Evolutionary conservation across 2,329 filamentous ascomycete genomes (phyloP).

Genomic region (Helicocarpus griseus): DNA sequence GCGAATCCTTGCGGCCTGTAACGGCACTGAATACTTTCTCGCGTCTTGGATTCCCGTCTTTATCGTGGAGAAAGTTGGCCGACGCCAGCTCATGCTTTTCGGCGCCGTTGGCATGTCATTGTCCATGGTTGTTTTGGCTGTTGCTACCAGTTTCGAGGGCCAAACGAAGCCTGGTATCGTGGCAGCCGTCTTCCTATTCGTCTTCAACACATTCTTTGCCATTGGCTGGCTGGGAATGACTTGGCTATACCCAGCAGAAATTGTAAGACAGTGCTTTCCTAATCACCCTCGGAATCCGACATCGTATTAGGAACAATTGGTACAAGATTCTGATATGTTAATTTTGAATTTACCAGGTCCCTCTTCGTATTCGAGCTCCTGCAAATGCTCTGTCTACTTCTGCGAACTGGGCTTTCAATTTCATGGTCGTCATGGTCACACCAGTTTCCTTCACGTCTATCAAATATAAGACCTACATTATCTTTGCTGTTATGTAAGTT

Average conservation of each 20-base stretch:
- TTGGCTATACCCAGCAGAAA: slow-evolving; percentile 51
- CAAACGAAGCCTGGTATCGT: slow-evolving; percentile 38
- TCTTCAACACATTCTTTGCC: slow-evolving; percentile 52
- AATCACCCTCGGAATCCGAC: background rate
- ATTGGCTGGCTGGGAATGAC: slow-evolving; percentile 51
- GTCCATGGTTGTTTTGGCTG: slow-evolving; percentile 35
- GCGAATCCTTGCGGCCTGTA: slow-evolving; percentile 21
- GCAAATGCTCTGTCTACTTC: slow-evolving; percentile 50
- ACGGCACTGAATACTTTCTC: slow-evolving; percentile 24
- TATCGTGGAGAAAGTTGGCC: slow-evolving; percentile 35
- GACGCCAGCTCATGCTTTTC: slow-evolving; percentile 26
- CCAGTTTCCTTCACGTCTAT: slow-evolving; percentile 35
- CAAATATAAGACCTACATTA: slow-evolving; percentile 38
- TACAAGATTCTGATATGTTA: too few species aligned
- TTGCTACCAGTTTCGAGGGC: slow-evolving; percentile 36
- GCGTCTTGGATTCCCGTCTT: slow-evolving; percentile 38
- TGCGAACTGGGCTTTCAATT: slow-evolving; percentile 30
- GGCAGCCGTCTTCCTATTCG: slow-evolving; percentile 48
- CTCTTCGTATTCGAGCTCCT: slow-evolving; percentile 39
- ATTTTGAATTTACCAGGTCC: slow-evolving; percentile 15
- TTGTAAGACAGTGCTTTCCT: slow-evolving; percentile 43
- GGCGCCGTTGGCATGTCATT: slow-evolving; percentile 21
- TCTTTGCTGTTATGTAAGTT: slow-evolving; percentile 34
- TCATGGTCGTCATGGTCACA: slow-evolving; percentile 28
- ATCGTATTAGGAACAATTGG: too few species aligned